phyloP scores from a whole-genome alignment of 2,329 filamentous ascomycete genomes.

The Chaetomium sp. region DNA sequence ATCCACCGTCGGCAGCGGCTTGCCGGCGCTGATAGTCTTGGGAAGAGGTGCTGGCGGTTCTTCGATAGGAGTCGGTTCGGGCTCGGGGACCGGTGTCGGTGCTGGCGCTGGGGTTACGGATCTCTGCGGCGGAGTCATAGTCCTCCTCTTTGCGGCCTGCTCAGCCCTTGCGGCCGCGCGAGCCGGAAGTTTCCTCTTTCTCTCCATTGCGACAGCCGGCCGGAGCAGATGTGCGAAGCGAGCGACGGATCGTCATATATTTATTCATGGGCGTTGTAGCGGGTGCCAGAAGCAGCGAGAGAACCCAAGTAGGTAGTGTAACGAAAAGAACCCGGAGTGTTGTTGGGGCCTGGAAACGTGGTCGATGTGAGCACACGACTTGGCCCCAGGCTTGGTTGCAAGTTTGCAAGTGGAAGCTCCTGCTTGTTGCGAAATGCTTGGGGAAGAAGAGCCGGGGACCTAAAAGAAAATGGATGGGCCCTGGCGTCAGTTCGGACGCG shows the following conservation, averaged over 20 bases:
- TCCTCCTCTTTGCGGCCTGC: constrained; percentile 54
- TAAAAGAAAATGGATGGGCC: constrained; percentile 18
- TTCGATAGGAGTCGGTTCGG: constrained; percentile 31
- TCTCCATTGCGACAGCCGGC: constrained; percentile 45
- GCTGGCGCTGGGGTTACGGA: constrained; percentile 37
- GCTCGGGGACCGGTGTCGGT: constrained; percentile 23
- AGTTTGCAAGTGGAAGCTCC: constrained; percentile 5
- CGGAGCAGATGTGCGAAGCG: constrained; percentile 16
- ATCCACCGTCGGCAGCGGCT: constrained; percentile 65
- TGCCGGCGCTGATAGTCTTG: constrained; percentile 55
- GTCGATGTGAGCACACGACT: background rate
- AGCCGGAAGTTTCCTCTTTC: constrained; percentile 58
- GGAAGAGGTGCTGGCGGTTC: constrained; percentile 45
- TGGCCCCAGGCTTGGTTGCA: constrained; percentile 1
- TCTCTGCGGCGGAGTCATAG: constrained; percentile 44
- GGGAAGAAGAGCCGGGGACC: constrained; percentile 7
- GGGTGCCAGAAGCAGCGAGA: background rate
- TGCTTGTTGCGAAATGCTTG: too few species aligned
- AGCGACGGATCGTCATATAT: constrained; percentile 18
- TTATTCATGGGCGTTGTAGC: constrained; percentile 19
- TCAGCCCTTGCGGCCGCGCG: constrained; percentile 56
- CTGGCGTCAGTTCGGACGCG: constrained; percentile 3
- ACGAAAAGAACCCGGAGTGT: background rate
- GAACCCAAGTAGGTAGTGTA: too few species aligned
- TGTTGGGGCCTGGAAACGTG: background rate